Base-by-base conservation (phyloP, 345 rosid species). In the Boechera retrofracta region DNA sequence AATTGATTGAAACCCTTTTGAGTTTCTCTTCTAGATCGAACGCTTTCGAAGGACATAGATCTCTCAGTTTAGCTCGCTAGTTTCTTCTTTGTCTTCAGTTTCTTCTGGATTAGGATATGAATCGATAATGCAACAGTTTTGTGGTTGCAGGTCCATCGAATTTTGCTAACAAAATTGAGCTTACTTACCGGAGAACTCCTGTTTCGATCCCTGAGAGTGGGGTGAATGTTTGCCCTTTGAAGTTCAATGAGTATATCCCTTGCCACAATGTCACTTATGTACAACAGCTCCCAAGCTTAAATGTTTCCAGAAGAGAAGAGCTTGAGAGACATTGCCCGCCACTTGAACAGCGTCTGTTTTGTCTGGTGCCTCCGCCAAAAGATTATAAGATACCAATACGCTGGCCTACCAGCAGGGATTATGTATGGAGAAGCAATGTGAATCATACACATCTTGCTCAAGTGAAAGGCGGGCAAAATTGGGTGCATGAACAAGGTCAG, bases 281-380 rank as follows among this genome's bases (percentile, higher is more conserved):
- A 32, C 86, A 87, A 44, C 68, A 74, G 56, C 77, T 83, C 13
- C 88, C 84, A 47, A 83, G 75, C 63, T 88, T 92, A 82, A 80
- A 95, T 79, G 57, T 86, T 77, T 84, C 96, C 6, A 85, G 88
- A 80, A 84, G 83, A 85, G 99, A 95, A 86, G 97, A 91, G 74
- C 86, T 95, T 45, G 99, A 92, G 80, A 88, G 97, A 78, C 99
- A 95, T n/a, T 92, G 99, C 32, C 97, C 97, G 55, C 94, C 99
- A 36, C 90, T 84, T 65, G 87, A 81, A 39, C 85, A 84, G 73
- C 94, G 89, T 60, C 80, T 92, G 41, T 95, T 92, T 81, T 92
- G 99, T 87, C 63, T 95, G 51, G 93, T 95, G 7, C 98, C 99
- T 36, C 99, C 94, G 5, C 99, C 98, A 0, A 69, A 79, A 69